Evolutionary conservation across 176 grass and related monocot genomes (phyloP).

Genomic region (Juncus effusus): DNA sequence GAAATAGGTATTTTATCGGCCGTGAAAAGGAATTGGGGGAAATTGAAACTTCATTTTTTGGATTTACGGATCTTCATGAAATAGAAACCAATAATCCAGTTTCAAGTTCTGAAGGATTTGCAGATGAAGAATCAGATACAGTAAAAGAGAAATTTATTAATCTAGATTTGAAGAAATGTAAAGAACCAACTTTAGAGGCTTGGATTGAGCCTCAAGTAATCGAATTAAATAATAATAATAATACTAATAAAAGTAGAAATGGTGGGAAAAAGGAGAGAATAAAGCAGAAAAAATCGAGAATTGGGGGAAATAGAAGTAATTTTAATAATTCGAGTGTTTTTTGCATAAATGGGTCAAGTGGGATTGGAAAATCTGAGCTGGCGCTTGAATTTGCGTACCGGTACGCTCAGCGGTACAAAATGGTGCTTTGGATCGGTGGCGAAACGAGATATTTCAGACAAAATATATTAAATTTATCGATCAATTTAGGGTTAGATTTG

Average conservation of each 20-base stretch:
- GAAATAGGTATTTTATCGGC: slow-evolving; percentile 79
- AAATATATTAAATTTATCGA: slow-evolving; percentile 81
- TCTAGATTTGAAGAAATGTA: slow-evolving; percentile 88
- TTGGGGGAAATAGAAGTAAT: slow-evolving; percentile 50
- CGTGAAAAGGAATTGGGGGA: slow-evolving; percentile 93
- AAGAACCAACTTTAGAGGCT: slow-evolving; percentile 88
- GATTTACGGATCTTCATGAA: slow-evolving; percentile 64
- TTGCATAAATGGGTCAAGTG: slow-evolving; percentile 70
- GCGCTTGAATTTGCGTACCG: slow-evolving; percentile 85
- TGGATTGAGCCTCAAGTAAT: slow-evolving; percentile 90
- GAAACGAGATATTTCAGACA: slow-evolving; percentile 85
- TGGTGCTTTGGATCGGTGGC: slow-evolving; percentile 91
- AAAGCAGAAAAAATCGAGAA: slow-evolving; percentile 68
- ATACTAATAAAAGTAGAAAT: slow-evolving; percentile 56
- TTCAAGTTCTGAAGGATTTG: slow-evolving; percentile 84
- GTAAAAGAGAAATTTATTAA: slow-evolving; percentile 65
- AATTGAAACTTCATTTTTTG: slow-evolving; percentile 76
- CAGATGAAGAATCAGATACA: slow-evolving; percentile 79
- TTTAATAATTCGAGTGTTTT: slow-evolving; percentile 44
- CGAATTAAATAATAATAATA: slow-evolving; percentile 51
- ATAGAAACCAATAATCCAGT: slow-evolving; percentile 47
- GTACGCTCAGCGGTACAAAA: slow-evolving; percentile 90
- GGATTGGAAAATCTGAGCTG: slow-evolving; percentile 89
- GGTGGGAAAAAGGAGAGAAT: slow-evolving; percentile 67
- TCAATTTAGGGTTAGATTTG: slow-evolving; percentile 71